These are phyloP conservation scores for Saccharomyces hybrid DNA, from an alignment of 1,139 yeast genomes.

Conservation along the genomic window DNA sequence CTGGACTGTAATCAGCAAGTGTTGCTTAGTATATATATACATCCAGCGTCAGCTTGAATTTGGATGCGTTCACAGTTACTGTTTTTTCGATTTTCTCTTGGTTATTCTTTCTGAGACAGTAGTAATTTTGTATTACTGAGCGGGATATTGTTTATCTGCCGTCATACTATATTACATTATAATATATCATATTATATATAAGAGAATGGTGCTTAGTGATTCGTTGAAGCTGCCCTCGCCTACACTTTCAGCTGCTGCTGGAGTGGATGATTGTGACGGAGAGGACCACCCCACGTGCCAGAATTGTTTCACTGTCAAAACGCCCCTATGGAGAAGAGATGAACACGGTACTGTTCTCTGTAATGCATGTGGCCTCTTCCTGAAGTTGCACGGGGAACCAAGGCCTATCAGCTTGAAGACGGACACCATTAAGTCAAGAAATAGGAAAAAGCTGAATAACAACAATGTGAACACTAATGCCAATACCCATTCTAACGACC, in stretches of 20 bases:
- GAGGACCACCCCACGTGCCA: conserved; percentile 44
- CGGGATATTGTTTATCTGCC: neutral
- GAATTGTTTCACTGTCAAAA: conserved; percentile 81
- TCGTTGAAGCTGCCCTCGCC: neutral
- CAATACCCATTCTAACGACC: conserved; percentile 27
- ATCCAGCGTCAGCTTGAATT: neutral
- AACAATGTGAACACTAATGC: conserved; percentile 2
- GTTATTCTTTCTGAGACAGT: neutral
- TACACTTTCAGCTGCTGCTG: neutral
- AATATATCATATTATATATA: neutral
- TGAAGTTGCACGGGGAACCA: conserved; percentile 82
- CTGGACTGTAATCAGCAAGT: neutral
- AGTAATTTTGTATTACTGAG: neutral
- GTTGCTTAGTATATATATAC: neutral
- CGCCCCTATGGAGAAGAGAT: conserved; percentile 91
- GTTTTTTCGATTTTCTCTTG: neutral
- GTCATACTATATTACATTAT: neutral
- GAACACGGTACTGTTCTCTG: conserved; percentile 87
- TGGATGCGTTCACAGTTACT: neutral
- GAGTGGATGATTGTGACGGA: neutral
- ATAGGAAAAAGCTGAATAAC: conserved; percentile 39
- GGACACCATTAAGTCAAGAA: conserved; percentile 80
- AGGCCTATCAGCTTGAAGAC: conserved; percentile 83
- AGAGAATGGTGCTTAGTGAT: neutral
- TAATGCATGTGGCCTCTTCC: conserved; percentile 87